Percentiles rank a stretch among this genome's conserved stretches.
phyloP scores from a whole-genome alignment of 441 rosid genomes.

The Sinapis alba region DNA sequence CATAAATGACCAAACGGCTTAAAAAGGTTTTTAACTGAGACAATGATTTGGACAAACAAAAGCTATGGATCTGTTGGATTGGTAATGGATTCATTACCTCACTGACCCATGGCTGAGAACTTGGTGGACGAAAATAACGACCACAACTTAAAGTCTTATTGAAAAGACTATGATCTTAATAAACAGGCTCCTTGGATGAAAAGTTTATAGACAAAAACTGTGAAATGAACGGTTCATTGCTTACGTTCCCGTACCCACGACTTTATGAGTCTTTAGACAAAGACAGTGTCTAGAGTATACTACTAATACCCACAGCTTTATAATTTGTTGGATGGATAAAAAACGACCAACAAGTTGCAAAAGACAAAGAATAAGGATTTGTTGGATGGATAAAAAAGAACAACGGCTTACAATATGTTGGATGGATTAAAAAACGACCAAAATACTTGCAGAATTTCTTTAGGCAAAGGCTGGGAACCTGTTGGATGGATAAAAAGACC shows the following conservation, averaged over 20 bases:
- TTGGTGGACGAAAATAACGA: neutral
- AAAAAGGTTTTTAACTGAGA: no score
- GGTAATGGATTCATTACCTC: neutral
- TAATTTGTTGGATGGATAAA: neutral
- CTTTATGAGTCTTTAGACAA: neutral
- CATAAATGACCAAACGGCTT: no score
- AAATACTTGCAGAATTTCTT: no score
- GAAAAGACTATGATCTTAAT: neutral
- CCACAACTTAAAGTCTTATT: neutral
- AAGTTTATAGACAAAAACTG: no score
- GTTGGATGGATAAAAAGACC: no score
- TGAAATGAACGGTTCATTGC: neutral
- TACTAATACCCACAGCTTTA: no score
- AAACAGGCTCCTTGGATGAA: no score
- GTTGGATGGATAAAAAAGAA: neutral
- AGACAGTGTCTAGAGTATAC: no score
- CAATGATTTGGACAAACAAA: no score
- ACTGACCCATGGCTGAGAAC: neutral
- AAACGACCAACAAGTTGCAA: neutral
- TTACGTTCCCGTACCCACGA: neutral
- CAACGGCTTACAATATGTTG: neutral
- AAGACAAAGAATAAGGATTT: neutral
- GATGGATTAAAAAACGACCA: neutral
- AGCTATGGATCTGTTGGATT: neutral
- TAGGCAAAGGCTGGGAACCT: no score